These are phyloP conservation scores for Fraxinus quadrangulata DNA, from an alignment of 257 asterid species.

Conservation along the genomic window DNA sequence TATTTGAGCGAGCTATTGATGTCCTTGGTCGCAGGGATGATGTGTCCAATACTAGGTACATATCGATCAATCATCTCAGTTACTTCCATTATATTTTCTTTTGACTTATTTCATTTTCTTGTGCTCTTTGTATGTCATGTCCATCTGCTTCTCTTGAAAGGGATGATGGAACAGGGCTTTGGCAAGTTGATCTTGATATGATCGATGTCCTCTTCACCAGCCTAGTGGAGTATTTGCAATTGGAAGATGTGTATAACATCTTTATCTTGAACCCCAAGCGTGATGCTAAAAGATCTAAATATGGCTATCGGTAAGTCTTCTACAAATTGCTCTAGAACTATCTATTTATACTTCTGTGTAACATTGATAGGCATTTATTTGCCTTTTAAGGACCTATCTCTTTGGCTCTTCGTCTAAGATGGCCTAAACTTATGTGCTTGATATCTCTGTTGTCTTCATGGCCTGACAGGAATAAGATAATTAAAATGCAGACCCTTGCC, in stretches of 20 bases:
- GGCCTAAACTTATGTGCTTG: background rate
- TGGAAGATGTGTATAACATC: conserved; percentile 84
- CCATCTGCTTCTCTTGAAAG: conserved; percentile 43
- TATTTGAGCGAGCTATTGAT: conserved; percentile 84
- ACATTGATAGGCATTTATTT: background rate
- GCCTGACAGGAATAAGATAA: background rate
- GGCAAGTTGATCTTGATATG: conserved; percentile 99
- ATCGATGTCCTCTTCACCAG: conserved; percentile 74
- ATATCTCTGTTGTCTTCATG: background rate
- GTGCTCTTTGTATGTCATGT: conserved; percentile 28
- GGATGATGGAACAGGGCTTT: conserved; percentile 62
- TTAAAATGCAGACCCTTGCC: background rate
- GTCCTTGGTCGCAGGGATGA: conserved; percentile 86
- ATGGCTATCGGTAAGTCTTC: conserved; percentile 82
- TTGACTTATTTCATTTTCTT: conserved; percentile 14
- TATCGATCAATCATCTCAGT: conserved; percentile 22
- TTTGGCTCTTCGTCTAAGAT: background rate
- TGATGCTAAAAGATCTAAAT: conserved; percentile 62
- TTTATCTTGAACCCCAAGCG: conserved; percentile 87
- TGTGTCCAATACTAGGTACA: conserved; percentile 56
- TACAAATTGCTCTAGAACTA: conserved; percentile 17
- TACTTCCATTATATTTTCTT: conserved; percentile 11
- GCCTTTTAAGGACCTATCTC: background rate
- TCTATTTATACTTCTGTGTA: background rate
- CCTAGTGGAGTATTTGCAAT: conserved; percentile 88